Percentiles rank a stretch among this genome's conserved stretches.
Conservation (phyloP, 208 protist species). For the Leishmania lainsoni region DNA sequence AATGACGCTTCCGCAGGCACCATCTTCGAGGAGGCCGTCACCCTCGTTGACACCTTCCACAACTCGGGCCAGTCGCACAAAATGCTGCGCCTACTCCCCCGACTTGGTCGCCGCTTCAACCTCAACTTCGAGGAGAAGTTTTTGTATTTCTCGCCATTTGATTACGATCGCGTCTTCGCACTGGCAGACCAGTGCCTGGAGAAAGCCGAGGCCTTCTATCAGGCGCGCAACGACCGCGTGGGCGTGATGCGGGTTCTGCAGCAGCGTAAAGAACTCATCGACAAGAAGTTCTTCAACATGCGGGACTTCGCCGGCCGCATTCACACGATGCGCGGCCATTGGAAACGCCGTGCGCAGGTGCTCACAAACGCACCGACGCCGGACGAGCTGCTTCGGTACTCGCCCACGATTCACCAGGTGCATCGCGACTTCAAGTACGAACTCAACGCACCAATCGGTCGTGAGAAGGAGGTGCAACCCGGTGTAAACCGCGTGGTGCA, state of each 20-base stretch:
- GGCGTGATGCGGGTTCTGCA: conserved; percentile 81
- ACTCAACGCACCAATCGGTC: conserved; percentile 81
- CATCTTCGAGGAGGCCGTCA: conserved; percentile 78
- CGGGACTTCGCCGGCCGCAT: conserved; percentile 89
- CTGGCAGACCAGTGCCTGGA: conserved; percentile 83
- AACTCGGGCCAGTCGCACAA: conserved; percentile 84
- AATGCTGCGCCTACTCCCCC: conserved; percentile 84
- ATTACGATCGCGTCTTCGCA: conserved; percentile 88
- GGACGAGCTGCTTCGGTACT: conserved; percentile 87
- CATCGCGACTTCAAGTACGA: conserved; percentile 90
- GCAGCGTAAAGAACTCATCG: conserved; percentile 79
- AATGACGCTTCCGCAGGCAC: conserved; percentile 43
- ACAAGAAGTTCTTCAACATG: conserved; percentile 93
- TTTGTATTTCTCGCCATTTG: conserved; percentile 89
- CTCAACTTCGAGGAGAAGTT: conserved; percentile 91
- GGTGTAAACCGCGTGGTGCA: conserved; percentile 80
- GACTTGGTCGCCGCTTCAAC: conserved; percentile 80
- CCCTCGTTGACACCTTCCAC: conserved; percentile 74
- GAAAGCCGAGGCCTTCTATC: conserved; percentile 69
- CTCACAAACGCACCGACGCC: conserved; percentile 88
- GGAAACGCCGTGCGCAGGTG: conserved; percentile 71
- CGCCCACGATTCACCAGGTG: conserved; percentile 90
- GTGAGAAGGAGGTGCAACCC: conserved; percentile 82
- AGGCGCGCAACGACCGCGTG: conserved; percentile 36
- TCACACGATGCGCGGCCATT: conserved; percentile 90